A percentile compares a stretch with the other conserved stretches of the same genome.
phyloP scores from a whole-genome alignment of 371 early-diverging fungal genomes.

The Nematocida sp. region DNA sequence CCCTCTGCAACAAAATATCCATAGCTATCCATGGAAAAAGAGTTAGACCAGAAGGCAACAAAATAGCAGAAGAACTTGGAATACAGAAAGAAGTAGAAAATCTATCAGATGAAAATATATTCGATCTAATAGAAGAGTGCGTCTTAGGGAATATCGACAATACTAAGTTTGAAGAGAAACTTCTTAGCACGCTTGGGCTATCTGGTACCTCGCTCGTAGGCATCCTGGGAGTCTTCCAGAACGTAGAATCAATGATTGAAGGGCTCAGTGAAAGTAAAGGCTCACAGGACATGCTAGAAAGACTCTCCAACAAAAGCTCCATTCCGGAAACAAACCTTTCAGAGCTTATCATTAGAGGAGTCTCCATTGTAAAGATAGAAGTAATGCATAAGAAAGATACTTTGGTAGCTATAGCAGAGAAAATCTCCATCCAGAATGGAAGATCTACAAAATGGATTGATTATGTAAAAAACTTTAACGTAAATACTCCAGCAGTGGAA shows the following conservation, averaged over 20 bases:
- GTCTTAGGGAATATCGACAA: constrained; percentile 75
- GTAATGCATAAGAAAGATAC: not conserved
- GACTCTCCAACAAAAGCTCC: not conserved
- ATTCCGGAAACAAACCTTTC: not conserved
- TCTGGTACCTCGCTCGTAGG: constrained; percentile 52
- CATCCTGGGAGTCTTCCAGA: constrained; percentile 60
- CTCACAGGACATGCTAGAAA: constrained; percentile 38
- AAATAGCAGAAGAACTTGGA: constrained; percentile 76
- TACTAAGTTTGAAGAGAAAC: constrained; percentile 78
- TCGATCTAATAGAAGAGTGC: constrained; percentile 73
- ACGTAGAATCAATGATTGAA: constrained; percentile 60
- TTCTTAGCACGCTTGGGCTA: constrained; percentile 69
- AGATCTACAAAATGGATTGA: constrained; percentile 16
- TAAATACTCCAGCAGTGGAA: not conserved
- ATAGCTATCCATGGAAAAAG: constrained; percentile 73
- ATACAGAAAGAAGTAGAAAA: constrained; percentile 67
- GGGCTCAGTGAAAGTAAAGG: constrained; percentile 54
- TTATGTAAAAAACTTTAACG: constrained; percentile 39
- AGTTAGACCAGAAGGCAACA: constrained; percentile 70
- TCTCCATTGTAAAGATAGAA: constrained; percentile 4
- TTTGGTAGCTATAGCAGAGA: not conserved
- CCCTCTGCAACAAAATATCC: constrained; percentile 73
- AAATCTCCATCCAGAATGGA: not conserved
- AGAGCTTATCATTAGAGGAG: constrained; percentile 12
- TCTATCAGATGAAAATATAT: constrained; percentile 63